Conservation (phyloP, 208 protist species). For the Trypanosoma rangeli region DNA sequence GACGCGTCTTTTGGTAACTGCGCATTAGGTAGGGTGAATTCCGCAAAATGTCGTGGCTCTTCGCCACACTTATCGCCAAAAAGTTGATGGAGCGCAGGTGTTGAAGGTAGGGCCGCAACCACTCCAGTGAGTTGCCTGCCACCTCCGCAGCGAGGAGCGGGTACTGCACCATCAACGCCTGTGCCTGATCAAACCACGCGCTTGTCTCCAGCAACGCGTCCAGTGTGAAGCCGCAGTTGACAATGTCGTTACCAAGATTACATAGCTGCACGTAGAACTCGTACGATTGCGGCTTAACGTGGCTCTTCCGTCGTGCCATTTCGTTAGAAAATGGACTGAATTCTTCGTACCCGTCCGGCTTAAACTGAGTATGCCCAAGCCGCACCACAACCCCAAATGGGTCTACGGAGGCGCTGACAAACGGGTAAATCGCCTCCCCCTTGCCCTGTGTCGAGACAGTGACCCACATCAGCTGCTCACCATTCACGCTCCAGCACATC, state of each 20-base stretch:
- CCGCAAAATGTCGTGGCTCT: conserved; percentile 52
- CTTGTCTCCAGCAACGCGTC: conserved; percentile 34
- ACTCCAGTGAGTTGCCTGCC: neutral
- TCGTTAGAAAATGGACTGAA: conserved; percentile 51
- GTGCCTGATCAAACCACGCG: conserved; percentile 22
- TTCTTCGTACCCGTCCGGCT: conserved; percentile 69
- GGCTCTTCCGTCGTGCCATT: conserved; percentile 24
- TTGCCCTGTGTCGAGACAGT: conserved; percentile 68
- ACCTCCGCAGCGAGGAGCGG: conserved; percentile 24
- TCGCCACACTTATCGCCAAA: conserved; percentile 69
- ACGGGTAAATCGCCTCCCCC: conserved; percentile 84
- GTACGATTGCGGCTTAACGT: conserved; percentile 48
- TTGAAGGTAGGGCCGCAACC: conserved; percentile 59
- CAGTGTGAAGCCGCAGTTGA: conserved; percentile 36
- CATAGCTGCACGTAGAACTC: conserved; percentile 80
- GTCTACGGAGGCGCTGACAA: conserved; percentile 77
- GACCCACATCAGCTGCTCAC: conserved; percentile 75
- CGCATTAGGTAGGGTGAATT: conserved; percentile 64
- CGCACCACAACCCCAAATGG: conserved; percentile 62
- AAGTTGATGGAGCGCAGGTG: conserved; percentile 65
- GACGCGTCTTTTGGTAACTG: conserved; percentile 54
- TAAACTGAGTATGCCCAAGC: conserved; percentile 79
- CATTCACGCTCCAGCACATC: conserved; percentile 89
- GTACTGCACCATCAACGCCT: conserved; percentile 25
- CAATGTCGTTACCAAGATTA: conserved; percentile 32